Evolutionary conservation across 202 grass and related monocot species (phyloP), one percentile per base, ranked within the genome.

Genomic region (Zizania palustris): DNA sequence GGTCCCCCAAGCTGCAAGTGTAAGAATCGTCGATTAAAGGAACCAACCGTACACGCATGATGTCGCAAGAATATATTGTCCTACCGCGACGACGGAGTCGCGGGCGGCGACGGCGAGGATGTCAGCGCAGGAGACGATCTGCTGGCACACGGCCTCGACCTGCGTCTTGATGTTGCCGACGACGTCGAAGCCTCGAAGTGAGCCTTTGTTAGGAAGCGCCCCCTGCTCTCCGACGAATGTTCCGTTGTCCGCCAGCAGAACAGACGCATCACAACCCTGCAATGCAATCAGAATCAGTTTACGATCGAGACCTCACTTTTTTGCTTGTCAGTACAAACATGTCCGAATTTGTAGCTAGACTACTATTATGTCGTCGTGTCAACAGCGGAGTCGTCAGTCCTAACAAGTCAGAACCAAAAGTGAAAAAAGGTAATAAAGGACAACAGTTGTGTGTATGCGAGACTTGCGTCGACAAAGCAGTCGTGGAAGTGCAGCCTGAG

Each of bases 401-500:
- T 45, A 0, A 65, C 3, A 55, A 28, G 28, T 28, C n/a, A 28
- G 9, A 16, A 4, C 28, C 28, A 50, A 15, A 11, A 51, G 3
- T 5, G 3, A 54, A 53, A 7, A 9, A 8, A 57, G 21, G 8
- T 22, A 28, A 28, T 28, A 28, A 28, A 28, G 28, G 28, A 28
- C 28, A 28, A 28, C 28, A 28, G 28, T 28, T 28, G 28, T 56
- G 16, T 2, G 68, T 59, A 34, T 4, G 60, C 3, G n/a, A 43
- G 13, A 63, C 76, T 80, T 85, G 56, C 86, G 0, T 87, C 55
- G 9, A 93, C 90, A 20, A 92, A 92, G 75, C 90, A 92, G 71
- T 92, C 89, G 75, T 92, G 89, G 75, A 92, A 88, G 14, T 91
- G 90, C 6, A 92, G 65, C 75, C 90, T 59, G 59, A 93, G 37